Conservation (phyloP, 2,329 filamentous ascomycete species). For the Phoma sp. region DNA sequence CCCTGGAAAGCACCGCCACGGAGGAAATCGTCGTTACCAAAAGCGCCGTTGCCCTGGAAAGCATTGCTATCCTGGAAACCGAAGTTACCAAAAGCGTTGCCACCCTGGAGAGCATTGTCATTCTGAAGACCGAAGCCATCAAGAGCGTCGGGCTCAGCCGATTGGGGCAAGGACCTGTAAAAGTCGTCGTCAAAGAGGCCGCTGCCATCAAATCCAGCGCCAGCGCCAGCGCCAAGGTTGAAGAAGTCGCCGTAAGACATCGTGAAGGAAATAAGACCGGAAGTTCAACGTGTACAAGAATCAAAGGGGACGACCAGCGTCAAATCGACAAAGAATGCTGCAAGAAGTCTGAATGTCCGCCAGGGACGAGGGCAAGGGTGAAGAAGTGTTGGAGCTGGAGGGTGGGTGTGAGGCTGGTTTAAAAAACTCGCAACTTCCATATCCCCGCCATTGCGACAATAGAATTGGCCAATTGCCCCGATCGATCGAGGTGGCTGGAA, state of each 20-base stretch:
- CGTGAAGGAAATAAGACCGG: too few species aligned
- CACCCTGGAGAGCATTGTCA: too few species aligned
- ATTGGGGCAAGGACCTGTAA: too few species aligned
- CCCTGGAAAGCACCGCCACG: neutral
- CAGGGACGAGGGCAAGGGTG: neutral
- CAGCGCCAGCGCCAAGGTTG: neutral
- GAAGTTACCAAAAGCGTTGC: too few species aligned
- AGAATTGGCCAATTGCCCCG: neutral
- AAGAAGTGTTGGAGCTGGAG: neutral
- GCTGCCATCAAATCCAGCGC: neutral
- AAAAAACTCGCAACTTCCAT: neutral
- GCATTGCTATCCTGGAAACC: too few species aligned
- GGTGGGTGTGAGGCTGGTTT: neutral
- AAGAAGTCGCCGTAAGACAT: neutral
- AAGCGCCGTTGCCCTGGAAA: too few species aligned
- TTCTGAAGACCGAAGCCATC: too few species aligned
- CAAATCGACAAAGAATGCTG: neutral
- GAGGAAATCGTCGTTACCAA: too few species aligned
- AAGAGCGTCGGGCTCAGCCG: too few species aligned
- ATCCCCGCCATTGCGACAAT: neutral
- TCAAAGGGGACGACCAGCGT: constrained; percentile 6
- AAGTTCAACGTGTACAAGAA: neutral
- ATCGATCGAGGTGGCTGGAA: neutral
- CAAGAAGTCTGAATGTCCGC: neutral
- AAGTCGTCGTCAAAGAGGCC: neutral